Evolutionary conservation across 2,329 filamentous ascomycete genomes (phyloP), one percentile per base, ranked within the genome.

Genomic region (Ceratocystiopsis minuta): DNA sequence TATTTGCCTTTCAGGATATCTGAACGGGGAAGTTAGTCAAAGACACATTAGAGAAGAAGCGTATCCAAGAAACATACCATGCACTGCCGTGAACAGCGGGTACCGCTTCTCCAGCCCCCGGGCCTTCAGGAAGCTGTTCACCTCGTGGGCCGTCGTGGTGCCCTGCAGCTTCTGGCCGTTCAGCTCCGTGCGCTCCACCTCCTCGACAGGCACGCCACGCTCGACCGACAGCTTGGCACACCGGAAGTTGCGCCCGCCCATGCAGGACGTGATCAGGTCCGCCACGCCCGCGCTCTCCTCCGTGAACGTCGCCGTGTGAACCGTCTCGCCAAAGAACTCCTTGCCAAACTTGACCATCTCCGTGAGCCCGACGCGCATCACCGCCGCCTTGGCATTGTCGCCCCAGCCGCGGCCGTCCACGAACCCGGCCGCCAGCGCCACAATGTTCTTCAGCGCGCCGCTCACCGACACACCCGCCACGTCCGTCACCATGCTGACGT

Each of bases 101-200:
- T 93, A 98, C 40, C 93, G 80, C 31, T 74, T 66, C 62, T 92
- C 86, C 49, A 79, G 63, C 1, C 80, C 81, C 50, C 81, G 71
- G 39, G 75, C 74, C 65, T 80, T 83, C 54, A 98, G 62, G 61
- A 96, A 96, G 39, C 70, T 76, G 63, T 93, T 83, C 36, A 98
- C 87, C 59, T 98, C 90, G 48, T 78, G 74, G 10, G 90, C 87
- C 3, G 90, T 98, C 51, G 79, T 79, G 0, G 86, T 96, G 34
- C 90, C 90, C 64, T 98, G 90, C 45, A 98, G 67, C 66, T 92
- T 94, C 68, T 98, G 90, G 14, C 90, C 90, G 57, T 98, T 96
- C 47, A 98, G 70, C 57, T 95, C 87, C 45, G 77, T 72, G 55
- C 74, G 71, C 67, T 98, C 90, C 36, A 98, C 78, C 60, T 96